Percentiles rank a stretch among this genome's conserved stretches.
Conservation (phyloP, 1,284 basidiomycete genomes). For the Mrakiaceae sp. region DNA sequence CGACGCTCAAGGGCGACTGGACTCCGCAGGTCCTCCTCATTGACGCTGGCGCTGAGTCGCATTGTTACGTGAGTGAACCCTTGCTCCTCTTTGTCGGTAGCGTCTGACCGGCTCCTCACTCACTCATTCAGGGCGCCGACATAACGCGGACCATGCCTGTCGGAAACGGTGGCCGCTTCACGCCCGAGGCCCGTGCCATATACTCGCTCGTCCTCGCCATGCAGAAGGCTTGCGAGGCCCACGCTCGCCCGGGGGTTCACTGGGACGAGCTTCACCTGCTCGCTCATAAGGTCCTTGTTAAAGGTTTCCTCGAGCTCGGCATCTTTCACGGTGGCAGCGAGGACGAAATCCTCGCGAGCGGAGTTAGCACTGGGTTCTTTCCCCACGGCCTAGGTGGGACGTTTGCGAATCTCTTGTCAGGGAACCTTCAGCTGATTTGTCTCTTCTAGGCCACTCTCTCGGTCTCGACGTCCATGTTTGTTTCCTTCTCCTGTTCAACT, state of each 20-base stretch:
- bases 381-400: conserved; percentile 62
- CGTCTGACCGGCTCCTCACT: conserved; percentile 17
- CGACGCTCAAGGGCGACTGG: conserved; percentile 21
- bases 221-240: conserved; percentile 64
- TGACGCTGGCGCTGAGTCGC: conserved; percentile 84
- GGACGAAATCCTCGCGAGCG: conserved; percentile 59
- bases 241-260: conserved; percentile 58
- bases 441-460: conserved; percentile 54
- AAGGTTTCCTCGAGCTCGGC: conserved; percentile 67
- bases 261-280: conserved; percentile 76
- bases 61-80: conserved; percentile 42
- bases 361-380: conserved; percentile 72
- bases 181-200: conserved; percentile 60
- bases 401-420: not conserved
- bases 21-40: conserved; percentile 73
- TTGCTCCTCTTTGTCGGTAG: no score
- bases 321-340: conserved; percentile 58
- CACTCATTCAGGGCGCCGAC: conserved; percentile 24
- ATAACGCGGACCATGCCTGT: conserved; percentile 40
- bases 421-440: not conserved
- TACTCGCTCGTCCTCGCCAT: conserved; percentile 77
- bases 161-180: conserved; percentile 79
- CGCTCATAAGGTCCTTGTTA: conserved; percentile 64
- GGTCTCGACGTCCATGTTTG: conserved; percentile 72
- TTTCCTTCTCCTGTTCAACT: conserved; percentile 6